Conservation (phyloP, 2,329 filamentous ascomycete genomes). For the Botrytis cinerea region DNA sequence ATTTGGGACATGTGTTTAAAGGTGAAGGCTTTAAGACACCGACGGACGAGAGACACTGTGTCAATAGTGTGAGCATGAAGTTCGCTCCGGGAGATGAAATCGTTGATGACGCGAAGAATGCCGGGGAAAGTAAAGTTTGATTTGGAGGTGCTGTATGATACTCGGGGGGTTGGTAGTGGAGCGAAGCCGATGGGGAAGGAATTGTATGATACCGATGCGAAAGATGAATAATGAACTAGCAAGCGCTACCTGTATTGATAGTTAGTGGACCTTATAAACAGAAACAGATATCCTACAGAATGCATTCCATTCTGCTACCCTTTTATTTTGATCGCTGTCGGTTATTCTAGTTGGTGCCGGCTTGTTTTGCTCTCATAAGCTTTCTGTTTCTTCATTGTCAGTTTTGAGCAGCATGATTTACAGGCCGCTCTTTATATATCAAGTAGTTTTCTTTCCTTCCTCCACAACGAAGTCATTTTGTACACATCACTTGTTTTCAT, state of each 20-base stretch:
- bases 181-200: not conserved
- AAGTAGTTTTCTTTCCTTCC: not conserved
- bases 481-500: not conserved
- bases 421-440: too few species aligned
- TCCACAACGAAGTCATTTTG: not conserved
- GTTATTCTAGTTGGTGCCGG: not conserved
- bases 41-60: slow-evolving; percentile 95
- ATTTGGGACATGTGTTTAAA: slow-evolving; percentile 89
- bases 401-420: not conserved
- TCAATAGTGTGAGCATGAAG: slow-evolving; percentile 88
- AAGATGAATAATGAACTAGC: not conserved
- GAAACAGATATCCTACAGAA: not conserved
- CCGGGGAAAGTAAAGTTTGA: slow-evolving; percentile 30
- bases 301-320: not conserved
- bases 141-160: not conserved
- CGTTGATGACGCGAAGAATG: slow-evolving; percentile 45
- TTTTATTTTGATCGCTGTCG: not conserved
- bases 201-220: not conserved
- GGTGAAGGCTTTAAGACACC: slow-evolving; percentile 81
- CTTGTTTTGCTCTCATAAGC: not conserved
- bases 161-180: not conserved
- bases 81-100: slow-evolving; percentile 69
- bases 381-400: not conserved
- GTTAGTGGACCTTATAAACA: not conserved
- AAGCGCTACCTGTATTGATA: slow-evolving; percentile 10